Base-by-base conservation (phyloP, 495 filamentous ascomycete genomes). In the Staphylotrichum longicolle region DNA sequence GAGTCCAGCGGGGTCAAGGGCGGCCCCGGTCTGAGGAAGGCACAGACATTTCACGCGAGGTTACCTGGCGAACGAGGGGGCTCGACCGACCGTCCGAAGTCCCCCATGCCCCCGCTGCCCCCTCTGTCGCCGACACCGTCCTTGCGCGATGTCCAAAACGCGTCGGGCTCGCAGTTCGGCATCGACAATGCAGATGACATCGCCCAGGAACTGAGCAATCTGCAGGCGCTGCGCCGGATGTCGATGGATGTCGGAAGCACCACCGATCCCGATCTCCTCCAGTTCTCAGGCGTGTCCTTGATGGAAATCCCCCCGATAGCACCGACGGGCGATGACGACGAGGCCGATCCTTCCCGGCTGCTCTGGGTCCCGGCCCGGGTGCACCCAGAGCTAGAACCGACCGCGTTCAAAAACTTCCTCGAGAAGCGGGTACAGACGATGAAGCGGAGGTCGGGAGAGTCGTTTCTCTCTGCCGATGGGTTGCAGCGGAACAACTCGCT, bases 341-440 rank as follows among this genome's bases (percentile, higher is more conserved):
- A 96, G 70, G 88, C 91, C 67, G 95, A 97, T 75, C 83, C 91
- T 4, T 90, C 92, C 2, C 85, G 90, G 62, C 74, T 98, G 53
- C 91, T 97, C 58, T 99, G 94, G 94, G 94, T 99, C 33, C 94
- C 94, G 0, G 94, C 94, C 30, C 84, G 92, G 58, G 79, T 98
- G 15, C 94, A 99, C 68, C 94, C 94, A 11, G 94, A 98, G 75
- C 78, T 99, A 37, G 94, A 95, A 34, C 95, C 94, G 5, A 91
- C 88, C 72, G 95, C 97, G 68, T 99, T 98, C 79, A 96, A 94
- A 74, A 90, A 90, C 1, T 99, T 98, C 68, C 82, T 99, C 1
- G 93, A 98, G 69, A 94, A 92, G 49, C 88, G 91, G 68, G 88
- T 96, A 32, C 87, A 95, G 56, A 85, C 90, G 11, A 96, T 98